phyloP scores from a whole-genome alignment of 371 early-diverging fungal genomes.

The Mortierella sp. region DNA sequence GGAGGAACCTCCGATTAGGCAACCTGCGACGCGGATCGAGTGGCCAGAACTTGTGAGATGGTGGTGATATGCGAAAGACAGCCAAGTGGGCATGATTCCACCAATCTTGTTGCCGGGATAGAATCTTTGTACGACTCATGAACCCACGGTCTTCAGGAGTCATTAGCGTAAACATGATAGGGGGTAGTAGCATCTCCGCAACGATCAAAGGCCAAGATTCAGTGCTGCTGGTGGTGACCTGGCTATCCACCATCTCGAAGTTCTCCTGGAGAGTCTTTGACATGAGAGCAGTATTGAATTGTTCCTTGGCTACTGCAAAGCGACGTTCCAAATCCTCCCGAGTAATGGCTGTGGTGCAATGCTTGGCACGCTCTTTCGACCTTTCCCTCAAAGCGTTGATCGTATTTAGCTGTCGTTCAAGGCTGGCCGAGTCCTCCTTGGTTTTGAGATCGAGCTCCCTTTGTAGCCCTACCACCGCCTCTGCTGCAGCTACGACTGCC shows the following conservation, averaged over 20 bases:
- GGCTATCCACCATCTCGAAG: constrained; percentile 7
- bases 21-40: constrained; percentile 27
- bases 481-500: neutral
- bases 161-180: constrained; percentile 18
- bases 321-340: constrained; percentile 3
- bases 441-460: neutral
- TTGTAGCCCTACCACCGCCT: neutral
- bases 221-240: constrained; percentile 4
- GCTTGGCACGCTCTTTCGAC: neutral
- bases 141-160: neutral
- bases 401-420: constrained; percentile 5
- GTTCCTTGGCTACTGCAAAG: neutral
- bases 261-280: neutral
- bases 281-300: neutral
- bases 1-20: constrained; percentile 17
- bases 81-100: constrained; percentile 16
- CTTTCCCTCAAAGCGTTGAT: constrained; percentile 10
- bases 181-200: constrained; percentile 31
- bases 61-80: constrained; percentile 10
- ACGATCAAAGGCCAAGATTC: constrained; percentile 36
- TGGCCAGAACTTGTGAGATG: constrained; percentile 36
- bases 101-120: constrained; percentile 14
- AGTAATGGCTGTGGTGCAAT: neutral
- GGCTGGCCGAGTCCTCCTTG: neutral
- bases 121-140: neutral